A percentile compares a stretch with the other conserved stretches of the same genome.
phyloP scores from a whole-genome alignment of 148 eudicot genomes.

The Nepenthes mirabilis region DNA sequence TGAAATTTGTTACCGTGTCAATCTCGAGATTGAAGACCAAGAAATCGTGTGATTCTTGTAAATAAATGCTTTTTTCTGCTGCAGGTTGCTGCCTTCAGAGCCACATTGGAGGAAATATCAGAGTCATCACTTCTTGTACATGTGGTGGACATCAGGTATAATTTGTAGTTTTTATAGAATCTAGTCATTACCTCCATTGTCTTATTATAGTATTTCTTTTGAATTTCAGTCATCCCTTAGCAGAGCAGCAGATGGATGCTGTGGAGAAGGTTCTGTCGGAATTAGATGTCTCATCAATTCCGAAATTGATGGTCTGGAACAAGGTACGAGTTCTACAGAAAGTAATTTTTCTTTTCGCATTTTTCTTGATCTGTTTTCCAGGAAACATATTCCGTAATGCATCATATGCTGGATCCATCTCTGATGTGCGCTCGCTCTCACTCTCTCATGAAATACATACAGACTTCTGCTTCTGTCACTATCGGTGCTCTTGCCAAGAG shows the following conservation, averaged over 20 bases:
- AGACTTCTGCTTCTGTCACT: too few species aligned
- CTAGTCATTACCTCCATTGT: not conserved
- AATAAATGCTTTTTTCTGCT: conserved; percentile 3
- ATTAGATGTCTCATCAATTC: conserved; percentile 66
- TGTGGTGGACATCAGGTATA: conserved; percentile 87
- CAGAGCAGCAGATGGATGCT: conserved; percentile 76
- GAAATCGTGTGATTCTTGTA: not conserved
- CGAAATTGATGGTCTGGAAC: conserved; percentile 81
- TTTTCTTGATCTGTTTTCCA: too few species aligned
- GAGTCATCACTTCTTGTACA: conserved; percentile 93
- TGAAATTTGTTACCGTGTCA: not conserved
- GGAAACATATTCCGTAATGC: too few species aligned
- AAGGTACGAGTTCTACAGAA: conserved; percentile 29
- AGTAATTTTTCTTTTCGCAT: too few species aligned
- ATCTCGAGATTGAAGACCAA: not conserved
- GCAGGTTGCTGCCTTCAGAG: conserved; percentile 98
- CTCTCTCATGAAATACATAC: too few species aligned
- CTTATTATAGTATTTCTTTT: conserved; percentile 6
- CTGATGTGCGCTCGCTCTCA: too few species aligned
- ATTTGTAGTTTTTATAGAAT: not conserved
- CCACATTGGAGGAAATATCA: conserved; percentile 89
- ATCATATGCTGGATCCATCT: not conserved
- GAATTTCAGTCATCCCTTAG: conserved; percentile 74
- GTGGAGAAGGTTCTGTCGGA: conserved; percentile 78
- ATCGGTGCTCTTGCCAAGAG: too few species aligned